Base-by-base conservation (phyloP, 495 filamentous ascomycete genomes). In the Podospora pseudocomata region DNA sequence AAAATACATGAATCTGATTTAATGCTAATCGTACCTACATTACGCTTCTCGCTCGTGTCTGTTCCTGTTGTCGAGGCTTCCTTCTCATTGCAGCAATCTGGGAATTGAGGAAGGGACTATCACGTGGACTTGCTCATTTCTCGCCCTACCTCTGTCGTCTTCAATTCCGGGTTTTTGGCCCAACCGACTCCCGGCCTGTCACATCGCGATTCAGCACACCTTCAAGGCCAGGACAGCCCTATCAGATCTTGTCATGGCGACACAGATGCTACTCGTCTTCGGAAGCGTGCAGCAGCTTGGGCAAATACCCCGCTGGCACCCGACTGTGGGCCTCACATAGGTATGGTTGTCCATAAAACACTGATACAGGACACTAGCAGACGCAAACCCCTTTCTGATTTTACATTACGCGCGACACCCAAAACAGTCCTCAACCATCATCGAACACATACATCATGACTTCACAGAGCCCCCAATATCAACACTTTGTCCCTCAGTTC, bases 401-500 rank as follows among this genome's bases (percentile, higher is more conserved):
- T n/a, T 4, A n/a, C 20, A 4, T 26, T 20, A 58, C 56, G 16
- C 56, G 20, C 23, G 30, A 32, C 30, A 6, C 4, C 30, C 30
- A 32, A 32, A 61, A 13, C 16, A 32, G 16, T 6, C 6, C 3
- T 61, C 59, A 61, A 9, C 16, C 7, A 18, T 13, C 30, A 32
- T 61, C 26, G 16, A 26, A 61, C 16, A 28, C 20, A 32, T 13
- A 28, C 20, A 32, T 2, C 59, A 61, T 61, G 59, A 1, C 59
- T 32, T 28, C 26, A 27, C 26, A 4, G 1, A 53, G 27, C n/a
- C 23, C 70, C 4, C 71, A 82, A 56, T 83, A 84, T 67, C 82
- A 84, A 58, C 82, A 84, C 67, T 84, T 80, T 66, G 77, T 84
- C 32, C 82, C 82, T 1, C 81, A 77, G 62, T 84, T 82, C 64